These are phyloP conservation scores for Metschnikowia dekortorum DNA, from an alignment of 805 yeast genomes.

Conservation along the genomic window DNA sequence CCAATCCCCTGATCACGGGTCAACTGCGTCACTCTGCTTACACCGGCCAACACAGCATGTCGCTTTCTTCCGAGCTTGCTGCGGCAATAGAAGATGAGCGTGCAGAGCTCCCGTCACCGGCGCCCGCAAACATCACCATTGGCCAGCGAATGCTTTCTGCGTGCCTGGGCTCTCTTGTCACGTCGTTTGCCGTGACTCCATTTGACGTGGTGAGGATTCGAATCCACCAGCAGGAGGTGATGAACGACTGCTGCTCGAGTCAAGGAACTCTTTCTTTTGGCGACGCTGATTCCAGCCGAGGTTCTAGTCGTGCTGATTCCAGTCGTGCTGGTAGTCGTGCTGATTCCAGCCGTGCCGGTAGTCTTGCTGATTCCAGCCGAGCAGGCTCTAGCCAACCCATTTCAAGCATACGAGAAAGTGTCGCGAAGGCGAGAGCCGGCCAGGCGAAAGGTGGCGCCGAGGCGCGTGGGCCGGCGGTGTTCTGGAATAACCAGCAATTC, in stretches of 20 bases:
- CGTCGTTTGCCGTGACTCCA: slow-evolving; percentile 73
- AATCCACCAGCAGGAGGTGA: slow-evolving; percentile 69
- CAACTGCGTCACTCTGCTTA: neutral
- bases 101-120: neutral
- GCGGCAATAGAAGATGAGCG: slow-evolving; percentile 35
- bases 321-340: too few species aligned
- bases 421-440: neutral
- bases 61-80: slow-evolving; percentile 37
- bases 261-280: neutral
- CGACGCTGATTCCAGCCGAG: too few species aligned
- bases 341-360: too few species aligned
- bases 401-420: neutral
- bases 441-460: neutral
- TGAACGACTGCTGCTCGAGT: slow-evolving; percentile 20
- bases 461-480: slow-evolving; percentile 15
- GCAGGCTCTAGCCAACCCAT: too few species aligned
- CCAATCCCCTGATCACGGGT: too few species aligned
- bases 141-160: slow-evolving; percentile 74
- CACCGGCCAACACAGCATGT: slow-evolving; percentile 19
- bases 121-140: slow-evolving; percentile 37
- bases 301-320: too few species aligned
- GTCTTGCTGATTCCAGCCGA: too few species aligned
- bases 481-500: slow-evolving; percentile 33
- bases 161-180: slow-evolving; percentile 66
- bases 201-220: slow-evolving; percentile 76